Evolutionary conservation across 164 flowering plant species (phyloP).

Genomic region (Buxus sempervirens): DNA sequence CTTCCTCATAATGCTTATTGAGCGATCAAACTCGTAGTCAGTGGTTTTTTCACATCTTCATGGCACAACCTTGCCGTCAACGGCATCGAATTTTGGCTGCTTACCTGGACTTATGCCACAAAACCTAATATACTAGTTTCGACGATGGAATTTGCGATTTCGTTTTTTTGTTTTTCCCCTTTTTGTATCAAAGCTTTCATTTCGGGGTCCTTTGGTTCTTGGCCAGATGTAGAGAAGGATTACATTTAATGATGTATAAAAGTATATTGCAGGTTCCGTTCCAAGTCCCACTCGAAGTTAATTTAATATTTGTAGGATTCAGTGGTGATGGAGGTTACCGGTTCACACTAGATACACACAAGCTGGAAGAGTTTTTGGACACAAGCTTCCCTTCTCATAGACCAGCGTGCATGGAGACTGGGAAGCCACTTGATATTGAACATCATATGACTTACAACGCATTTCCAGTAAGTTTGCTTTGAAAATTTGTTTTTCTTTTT

Average conservation of each 20-base stretch:
- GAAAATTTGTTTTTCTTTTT: not conserved
- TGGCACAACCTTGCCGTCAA: not conserved
- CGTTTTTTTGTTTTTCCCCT: too few species aligned
- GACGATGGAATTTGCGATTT: not conserved
- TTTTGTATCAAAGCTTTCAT: not conserved
- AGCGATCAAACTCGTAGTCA: not conserved
- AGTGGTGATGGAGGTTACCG: slow-evolving; percentile 94
- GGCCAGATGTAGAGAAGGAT: too few species aligned
- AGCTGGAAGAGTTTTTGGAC: slow-evolving; percentile 69
- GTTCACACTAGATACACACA: slow-evolving; percentile 56
- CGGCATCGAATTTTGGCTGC: not conserved
- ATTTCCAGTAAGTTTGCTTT: slow-evolving; percentile 53
- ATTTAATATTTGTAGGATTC: slow-evolving; percentile 79
- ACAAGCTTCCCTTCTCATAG: slow-evolving; percentile 70
- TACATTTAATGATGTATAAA: slow-evolving; percentile 4
- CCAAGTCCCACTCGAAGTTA: slow-evolving; percentile 97
- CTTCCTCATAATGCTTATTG: not conserved
- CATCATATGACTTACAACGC: slow-evolving; percentile 79
- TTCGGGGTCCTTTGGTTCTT: not conserved
- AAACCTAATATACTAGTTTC: too few species aligned
- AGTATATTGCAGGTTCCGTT: slow-evolving; percentile 76
- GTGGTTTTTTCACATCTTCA: too few species aligned
- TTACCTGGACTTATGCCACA: too few species aligned
- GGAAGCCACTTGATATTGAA: slow-evolving; percentile 87
- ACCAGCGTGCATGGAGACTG: slow-evolving; percentile 87